A percentile compares a stretch with the other conserved stretches of the same genome.
Evolutionary conservation across 169 alveolate genomes (phyloP).

Genomic region (Eimeria acervulina): DNA sequence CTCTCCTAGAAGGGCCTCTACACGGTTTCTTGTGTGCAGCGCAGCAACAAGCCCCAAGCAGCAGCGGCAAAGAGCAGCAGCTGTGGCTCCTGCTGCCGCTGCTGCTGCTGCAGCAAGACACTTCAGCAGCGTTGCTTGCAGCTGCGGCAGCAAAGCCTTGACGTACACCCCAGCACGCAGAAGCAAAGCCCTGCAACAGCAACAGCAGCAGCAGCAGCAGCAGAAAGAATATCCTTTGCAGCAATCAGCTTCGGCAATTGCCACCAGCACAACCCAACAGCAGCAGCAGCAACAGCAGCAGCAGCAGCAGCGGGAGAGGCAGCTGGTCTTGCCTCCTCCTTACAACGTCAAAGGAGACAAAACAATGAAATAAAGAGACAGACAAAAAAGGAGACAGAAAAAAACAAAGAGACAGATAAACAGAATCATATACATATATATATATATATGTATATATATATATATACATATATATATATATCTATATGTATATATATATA

Average conservation of each 20-base stretch:
- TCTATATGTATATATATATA: too few relatives aligned
- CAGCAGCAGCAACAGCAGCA: too few relatives aligned
- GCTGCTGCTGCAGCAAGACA: constrained; percentile 83
- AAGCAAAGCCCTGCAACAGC: constrained; percentile 82
- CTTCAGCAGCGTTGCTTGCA: constrained; percentile 89
- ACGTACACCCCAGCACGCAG: constrained; percentile 84
- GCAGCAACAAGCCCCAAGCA: constrained; percentile 79
- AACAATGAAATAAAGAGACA: neutral
- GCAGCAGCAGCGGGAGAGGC: too few relatives aligned
- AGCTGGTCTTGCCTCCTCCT: too few relatives aligned
- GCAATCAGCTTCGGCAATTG: too few relatives aligned
- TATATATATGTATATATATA: too few relatives aligned
- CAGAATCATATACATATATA: neutral
- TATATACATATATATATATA: too few relatives aligned
- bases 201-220: neutral
- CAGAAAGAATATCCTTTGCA: neutral
- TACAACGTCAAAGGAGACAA: too few relatives aligned
- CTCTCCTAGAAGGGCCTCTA: constrained; percentile 84
- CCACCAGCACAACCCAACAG: too few relatives aligned
- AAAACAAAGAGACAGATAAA: neutral
- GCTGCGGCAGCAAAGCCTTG: constrained; percentile 89
- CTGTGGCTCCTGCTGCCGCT: constrained; percentile 67
- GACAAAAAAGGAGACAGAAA: too few relatives aligned
- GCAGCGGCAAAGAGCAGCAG: constrained; percentile 69
- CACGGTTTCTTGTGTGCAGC: constrained; percentile 76